phyloP scores from a whole-genome alignment of 208 protist species.

The Leishmania major region DNA sequence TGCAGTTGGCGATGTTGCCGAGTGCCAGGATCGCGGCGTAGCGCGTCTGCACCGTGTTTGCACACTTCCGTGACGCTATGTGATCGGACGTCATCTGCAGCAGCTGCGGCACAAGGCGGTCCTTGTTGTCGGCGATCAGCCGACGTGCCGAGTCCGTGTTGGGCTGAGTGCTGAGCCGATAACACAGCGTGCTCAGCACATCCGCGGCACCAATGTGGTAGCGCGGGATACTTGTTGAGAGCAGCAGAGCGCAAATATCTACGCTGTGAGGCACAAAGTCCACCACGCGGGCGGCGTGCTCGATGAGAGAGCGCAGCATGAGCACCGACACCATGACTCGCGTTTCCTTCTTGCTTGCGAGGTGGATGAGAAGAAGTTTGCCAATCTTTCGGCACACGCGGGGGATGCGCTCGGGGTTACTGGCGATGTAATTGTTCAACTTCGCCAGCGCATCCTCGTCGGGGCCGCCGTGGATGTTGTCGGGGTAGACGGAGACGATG shows the following conservation, averaged over 20 bases:
- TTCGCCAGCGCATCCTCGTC: conserved; percentile 71
- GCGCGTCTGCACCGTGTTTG: conserved; percentile 38
- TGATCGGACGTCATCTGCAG: conserved; percentile 58
- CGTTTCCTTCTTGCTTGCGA: conserved; percentile 38
- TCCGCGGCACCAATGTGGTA: conserved; percentile 73
- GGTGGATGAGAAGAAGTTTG: conserved; percentile 56
- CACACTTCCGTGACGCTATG: conserved; percentile 24
- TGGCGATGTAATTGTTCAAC: conserved; percentile 71
- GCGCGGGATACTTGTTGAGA: conserved; percentile 35
- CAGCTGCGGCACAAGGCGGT: conserved; percentile 62
- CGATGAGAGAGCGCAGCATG: conserved; percentile 69
- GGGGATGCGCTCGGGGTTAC: conserved; percentile 84
- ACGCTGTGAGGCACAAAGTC: conserved; percentile 76
- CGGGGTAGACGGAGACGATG: conserved; percentile 75
- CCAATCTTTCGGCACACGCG: conserved; percentile 84
- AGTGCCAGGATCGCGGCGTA: conserved; percentile 68
- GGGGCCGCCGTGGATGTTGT: conserved; percentile 34
- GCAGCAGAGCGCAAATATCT: conserved; percentile 56
- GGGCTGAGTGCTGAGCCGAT: conserved; percentile 49
- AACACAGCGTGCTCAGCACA: conserved; percentile 60
- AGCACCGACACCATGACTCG: conserved; percentile 68
- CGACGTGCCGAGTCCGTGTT: conserved; percentile 61
- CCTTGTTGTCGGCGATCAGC: conserved; percentile 61
- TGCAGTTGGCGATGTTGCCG: conserved; percentile 53
- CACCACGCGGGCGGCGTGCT: conserved; percentile 49